Evolutionary conservation across 768 basidiomycete genomes (phyloP), one percentile per base, ranked within the genome.

Genomic region (Mycena chlorophos): DNA sequence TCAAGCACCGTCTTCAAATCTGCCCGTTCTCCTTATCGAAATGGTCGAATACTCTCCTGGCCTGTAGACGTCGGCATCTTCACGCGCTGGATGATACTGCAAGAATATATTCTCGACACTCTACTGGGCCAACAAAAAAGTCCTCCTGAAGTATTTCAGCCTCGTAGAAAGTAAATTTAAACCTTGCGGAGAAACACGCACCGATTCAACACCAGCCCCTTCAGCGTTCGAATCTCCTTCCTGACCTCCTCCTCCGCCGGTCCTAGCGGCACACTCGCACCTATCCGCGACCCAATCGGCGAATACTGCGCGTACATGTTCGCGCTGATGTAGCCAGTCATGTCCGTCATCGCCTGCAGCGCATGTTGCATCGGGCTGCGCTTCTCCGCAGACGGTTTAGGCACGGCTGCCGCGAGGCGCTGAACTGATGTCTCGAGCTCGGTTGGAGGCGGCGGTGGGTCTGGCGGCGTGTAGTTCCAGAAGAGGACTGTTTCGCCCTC

Each of bases 191-290:
- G 0, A 45, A 43, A 62, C 45, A 74, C 77, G 60, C 64, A 83
- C 84, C 90, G 75, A 66, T 89, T 92, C 40, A 92, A 73, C 45
- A 88, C 88, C 20, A 91, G 77, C 8, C 89, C 89, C 64, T 91
- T 92, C 63, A 92, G 69, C 13, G 87, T 85, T 53, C 87, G 76
- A 42, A 92, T 87, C 65, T 92, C 90, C 56, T 83, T 78, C 55
- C 81, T 79, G 13, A 91, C 66, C 52, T 90, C 89, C 61, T 91
- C 89, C 66, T 85, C 86, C 42, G 83, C 75, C 2, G 78, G 73
- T 34, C 64, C 67, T 28, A 71, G 51, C 10, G 56, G 52, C 17
- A 62, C 63, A 26, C 63, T 60, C 27, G 58, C 60, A n/a, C 59
- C 69, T 22, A 73, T 63, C 8, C 72, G 69, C 12, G 62, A 49